These are phyloP conservation scores for Aspergillus latus DNA, from an alignment of 2,329 filamentous ascomycete species.

Conservation along the genomic window DNA sequence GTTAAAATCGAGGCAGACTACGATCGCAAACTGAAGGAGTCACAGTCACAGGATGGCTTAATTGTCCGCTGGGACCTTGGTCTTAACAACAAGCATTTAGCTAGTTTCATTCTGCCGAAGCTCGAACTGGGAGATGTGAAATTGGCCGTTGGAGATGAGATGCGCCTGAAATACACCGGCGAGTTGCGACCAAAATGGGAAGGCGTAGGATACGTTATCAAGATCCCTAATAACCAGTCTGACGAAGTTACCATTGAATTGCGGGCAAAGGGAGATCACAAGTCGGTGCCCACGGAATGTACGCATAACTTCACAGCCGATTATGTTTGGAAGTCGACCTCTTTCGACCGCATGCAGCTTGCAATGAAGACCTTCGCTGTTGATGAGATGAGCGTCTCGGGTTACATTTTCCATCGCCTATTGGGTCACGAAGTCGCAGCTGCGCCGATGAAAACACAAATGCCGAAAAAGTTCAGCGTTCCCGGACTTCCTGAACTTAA, in stretches of 20 bases:
- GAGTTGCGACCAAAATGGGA: conserved; percentile 93
- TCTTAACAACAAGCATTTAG: conserved; percentile 94
- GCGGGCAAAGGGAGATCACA: conserved; percentile 91
- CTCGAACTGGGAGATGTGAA: conserved; percentile 98
- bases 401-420: conserved; percentile 97
- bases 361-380: conserved; percentile 99
- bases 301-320: conserved; percentile 98
- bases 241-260: conserved; percentile 96
- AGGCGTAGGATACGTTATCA: conserved; percentile 97
- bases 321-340: conserved; percentile 99
- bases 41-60: conserved; percentile 94
- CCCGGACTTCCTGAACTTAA: conserved; percentile 94
- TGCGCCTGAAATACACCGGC: conserved; percentile 95
- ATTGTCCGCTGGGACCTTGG: conserved; percentile 93
- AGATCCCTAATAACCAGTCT: conserved; percentile 98
- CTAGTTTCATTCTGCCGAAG: conserved; percentile 93
- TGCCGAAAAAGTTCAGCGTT: conserved; percentile 96
- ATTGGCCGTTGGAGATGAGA: conserved; percentile 94
- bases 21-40: conserved; percentile 97
- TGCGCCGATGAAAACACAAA: conserved; percentile 89
- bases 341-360: conserved; percentile 97
- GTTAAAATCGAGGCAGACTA: conserved; percentile 99
- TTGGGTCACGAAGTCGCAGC: conserved; percentile 93
- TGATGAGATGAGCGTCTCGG: conserved; percentile 96
- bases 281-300: conserved; percentile 91